A percentile compares a stretch with the other conserved stretches of the same genome.
phyloP scores from a whole-genome alignment of 805 yeast species.

The Schwanniomyces occidentalis region DNA sequence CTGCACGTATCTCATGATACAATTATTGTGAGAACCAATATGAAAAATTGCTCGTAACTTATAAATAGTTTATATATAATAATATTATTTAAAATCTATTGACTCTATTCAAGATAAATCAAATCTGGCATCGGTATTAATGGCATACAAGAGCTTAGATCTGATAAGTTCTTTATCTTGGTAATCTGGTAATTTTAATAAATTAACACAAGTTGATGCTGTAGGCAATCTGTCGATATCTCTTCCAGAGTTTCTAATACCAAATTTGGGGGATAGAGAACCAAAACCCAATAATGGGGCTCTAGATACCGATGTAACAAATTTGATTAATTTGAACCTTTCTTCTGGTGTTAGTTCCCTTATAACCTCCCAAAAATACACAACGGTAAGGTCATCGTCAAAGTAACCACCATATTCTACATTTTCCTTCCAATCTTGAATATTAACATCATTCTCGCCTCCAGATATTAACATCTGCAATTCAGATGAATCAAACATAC shows the following conservation, averaged over 20 bases:
- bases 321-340: constrained; percentile 66
- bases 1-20: too few species aligned
- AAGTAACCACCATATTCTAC: constrained; percentile 67
- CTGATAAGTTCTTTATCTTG: constrained; percentile 54
- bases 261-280: constrained; percentile 73
- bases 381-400: constrained; percentile 57
- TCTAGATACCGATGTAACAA: constrained; percentile 88
- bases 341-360: constrained; percentile 66
- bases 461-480: constrained; percentile 78
- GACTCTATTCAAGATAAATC: constrained; percentile 58
- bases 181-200: constrained; percentile 85
- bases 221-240: constrained; percentile 72
- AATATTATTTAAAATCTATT: too few species aligned
- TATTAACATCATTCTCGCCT: constrained; percentile 72
- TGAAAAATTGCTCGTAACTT: too few species aligned
- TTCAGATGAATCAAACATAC: constrained; percentile 82
- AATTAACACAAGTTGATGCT: constrained; percentile 89
- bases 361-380: constrained; percentile 73
- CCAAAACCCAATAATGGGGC: constrained; percentile 90
- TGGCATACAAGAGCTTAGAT: constrained; percentile 72
- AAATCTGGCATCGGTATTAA: constrained; percentile 82
- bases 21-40: too few species aligned
- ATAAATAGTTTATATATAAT: too few species aligned
- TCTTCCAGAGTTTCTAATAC: constrained; percentile 68
- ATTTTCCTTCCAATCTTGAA: constrained; percentile 65